phyloP scores from a whole-genome alignment of 768 basidiomycete genomes.

The Tulasnella sp. region DNA sequence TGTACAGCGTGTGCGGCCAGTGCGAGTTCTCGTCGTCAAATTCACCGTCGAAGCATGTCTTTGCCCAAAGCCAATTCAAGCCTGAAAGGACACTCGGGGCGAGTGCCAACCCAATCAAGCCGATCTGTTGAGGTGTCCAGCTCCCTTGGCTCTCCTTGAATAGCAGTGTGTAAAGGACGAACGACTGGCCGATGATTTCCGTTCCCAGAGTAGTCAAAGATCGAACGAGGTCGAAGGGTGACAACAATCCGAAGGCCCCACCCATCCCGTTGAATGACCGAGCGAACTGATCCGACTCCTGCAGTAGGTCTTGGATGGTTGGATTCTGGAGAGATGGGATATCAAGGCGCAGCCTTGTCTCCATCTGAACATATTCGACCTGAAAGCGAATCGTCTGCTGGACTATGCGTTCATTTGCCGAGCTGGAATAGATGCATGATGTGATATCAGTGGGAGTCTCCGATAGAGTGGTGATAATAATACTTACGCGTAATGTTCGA shows the following conservation, averaged over 20 bases:
- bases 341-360: constrained; percentile 67
- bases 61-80: constrained; percentile 10
- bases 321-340: constrained; percentile 72
- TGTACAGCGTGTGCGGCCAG: constrained; percentile 39
- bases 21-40: constrained; percentile 30
- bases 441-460: background rate
- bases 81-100: constrained; percentile 18
- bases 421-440: constrained; percentile 34
- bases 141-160: background rate
- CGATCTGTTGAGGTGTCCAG: background rate
- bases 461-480: constrained; percentile 18
- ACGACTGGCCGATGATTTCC: constrained; percentile 17
- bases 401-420: constrained; percentile 64
- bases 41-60: background rate
- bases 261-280: constrained; percentile 67
- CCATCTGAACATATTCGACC: constrained; percentile 71
- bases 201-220: constrained; percentile 49
- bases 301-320: constrained; percentile 63
- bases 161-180: constrained; percentile 2
- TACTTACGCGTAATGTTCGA: constrained; percentile 70
- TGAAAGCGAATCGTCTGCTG: constrained; percentile 63
- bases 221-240: constrained; percentile 71
- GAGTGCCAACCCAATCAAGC: constrained; percentile 22
- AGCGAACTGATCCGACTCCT: constrained; percentile 78
- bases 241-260: constrained; percentile 62